Conservation (phyloP, 108 stramenopile species). For the Stephanodiscus minutulus region DNA sequence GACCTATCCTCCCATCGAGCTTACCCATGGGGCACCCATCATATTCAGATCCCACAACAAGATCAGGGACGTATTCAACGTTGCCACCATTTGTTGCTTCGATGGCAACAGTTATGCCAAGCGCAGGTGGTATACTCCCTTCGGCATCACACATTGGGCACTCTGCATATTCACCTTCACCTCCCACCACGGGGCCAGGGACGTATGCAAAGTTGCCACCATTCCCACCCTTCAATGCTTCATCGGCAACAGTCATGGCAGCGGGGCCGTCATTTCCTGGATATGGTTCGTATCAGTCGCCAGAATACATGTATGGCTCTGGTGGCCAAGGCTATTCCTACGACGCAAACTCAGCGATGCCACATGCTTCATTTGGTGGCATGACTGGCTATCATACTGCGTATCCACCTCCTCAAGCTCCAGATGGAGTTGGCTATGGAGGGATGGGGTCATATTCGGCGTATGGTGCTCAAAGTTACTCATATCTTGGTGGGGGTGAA, state of each 20-base stretch:
- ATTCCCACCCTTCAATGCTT: slow-evolving; percentile 8
- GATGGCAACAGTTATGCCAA: neutral
- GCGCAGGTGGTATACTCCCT: neutral
- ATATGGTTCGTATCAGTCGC: slow-evolving; percentile 12
- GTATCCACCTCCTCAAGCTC: slow-evolving; percentile 13
- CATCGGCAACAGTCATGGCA: slow-evolving; percentile 10
- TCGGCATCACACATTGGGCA: slow-evolving; percentile 10
- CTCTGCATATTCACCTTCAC: slow-evolving; percentile 11
- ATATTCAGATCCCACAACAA: slow-evolving; percentile 11
- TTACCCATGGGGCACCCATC: slow-evolving; percentile 1
- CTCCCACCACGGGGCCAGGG: neutral
- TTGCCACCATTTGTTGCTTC: slow-evolving; percentile 11
- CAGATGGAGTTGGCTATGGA: slow-evolving; percentile 3
- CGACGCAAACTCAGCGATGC: slow-evolving; percentile 5
- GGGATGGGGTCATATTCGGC: slow-evolving; percentile 12
- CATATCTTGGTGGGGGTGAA: slow-evolving; percentile 17
- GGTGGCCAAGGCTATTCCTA: slow-evolving; percentile 22
- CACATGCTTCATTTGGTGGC: slow-evolving; percentile 6
- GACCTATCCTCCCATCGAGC: slow-evolving; percentile 11
- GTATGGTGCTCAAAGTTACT: slow-evolving; percentile 27
- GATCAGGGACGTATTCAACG: slow-evolving; percentile 20
- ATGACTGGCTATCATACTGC: slow-evolving; percentile 12
- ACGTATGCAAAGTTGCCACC: slow-evolving; percentile 25
- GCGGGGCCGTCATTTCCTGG: slow-evolving; percentile 12
- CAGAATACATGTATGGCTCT: slow-evolving; percentile 33